Evolutionary conservation across 2,329 filamentous ascomycete species (phyloP), one percentile per base, ranked within the genome.

Genomic region (Pseudogymnoascus verrucosus): DNA sequence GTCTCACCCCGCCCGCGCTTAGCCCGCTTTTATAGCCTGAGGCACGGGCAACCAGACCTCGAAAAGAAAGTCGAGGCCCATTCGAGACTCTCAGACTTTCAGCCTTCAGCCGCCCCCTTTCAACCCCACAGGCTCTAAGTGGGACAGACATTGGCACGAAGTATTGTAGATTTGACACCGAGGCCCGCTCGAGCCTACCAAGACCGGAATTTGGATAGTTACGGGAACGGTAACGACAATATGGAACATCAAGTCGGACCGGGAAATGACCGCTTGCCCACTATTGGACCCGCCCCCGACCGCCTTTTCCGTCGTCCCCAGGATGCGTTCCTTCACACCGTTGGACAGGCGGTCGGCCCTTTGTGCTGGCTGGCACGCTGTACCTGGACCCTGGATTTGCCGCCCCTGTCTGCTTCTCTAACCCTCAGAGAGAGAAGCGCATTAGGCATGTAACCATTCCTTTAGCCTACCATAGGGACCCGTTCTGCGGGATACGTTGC

Each of bases 1-100:
- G 51, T 57, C 51, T 57, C 51, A 57, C 51, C 51, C 51, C 51
- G 51, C 51, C 51, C 51, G 51, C 51, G 51, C 51, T 57, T 57
- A 57, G 51, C 51, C 51, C 51, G 51, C 51, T 34, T 57, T 57
- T 11, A 16, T 34, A 11, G 26, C 10, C 26, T 57, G 28, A 57
- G 26, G 51, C 51, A 11, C 51, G 5, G 21, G 10, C 14, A 54
- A 26, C 51, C 51, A 57, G 51, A 34, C 51, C 51, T 5, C n/a
- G 26, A 57, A 57, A 21, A 21, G 51, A 21, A 6, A 57, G 51
- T 34, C 51, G 51, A 57, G 44, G 23, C 44, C 44, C 23, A 26
- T 54, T 54, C 14, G 44, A 54, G 51, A 34, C 26, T 19, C 26
- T 34, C 51, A 57, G 34, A 11, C 5, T 57, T 12, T 26, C 42